Conservation (phyloP, 2,329 filamentous ascomycete genomes). For the Colletotrichum liaoningense region DNA sequence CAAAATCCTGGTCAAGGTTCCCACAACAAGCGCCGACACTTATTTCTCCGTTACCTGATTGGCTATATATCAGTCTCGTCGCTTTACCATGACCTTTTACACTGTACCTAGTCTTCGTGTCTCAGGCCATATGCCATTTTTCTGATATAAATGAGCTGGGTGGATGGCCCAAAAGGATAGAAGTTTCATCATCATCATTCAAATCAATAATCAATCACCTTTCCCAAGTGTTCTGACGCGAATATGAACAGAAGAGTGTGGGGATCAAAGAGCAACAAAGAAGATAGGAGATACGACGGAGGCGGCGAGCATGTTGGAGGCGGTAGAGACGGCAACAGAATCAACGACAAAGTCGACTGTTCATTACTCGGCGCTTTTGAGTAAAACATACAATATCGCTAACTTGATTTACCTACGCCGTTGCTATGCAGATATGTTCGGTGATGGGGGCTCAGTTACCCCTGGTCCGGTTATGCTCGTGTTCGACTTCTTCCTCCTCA, state of each 20-base stretch:
- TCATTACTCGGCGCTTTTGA: background rate
- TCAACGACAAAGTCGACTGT: background rate
- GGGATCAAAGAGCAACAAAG: background rate
- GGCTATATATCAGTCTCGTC: background rate
- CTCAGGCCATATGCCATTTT: too few relatives aligned
- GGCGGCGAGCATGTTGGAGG: background rate
- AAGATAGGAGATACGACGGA: background rate
- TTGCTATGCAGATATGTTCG: slow-evolving; percentile 39
- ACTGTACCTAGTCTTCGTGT: too few relatives aligned
- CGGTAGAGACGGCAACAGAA: background rate
- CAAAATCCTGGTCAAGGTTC: background rate
- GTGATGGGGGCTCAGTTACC: background rate
- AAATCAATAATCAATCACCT: background rate
- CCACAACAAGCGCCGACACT: slow-evolving; percentile 8
- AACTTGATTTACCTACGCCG: slow-evolving; percentile 37
- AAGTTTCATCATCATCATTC: too few relatives aligned
- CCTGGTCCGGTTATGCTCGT: slow-evolving; percentile 11
- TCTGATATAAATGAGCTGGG: too few relatives aligned
- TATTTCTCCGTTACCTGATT: slow-evolving; percentile 20
- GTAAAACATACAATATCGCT: background rate
- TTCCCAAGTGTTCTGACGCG: background rate
- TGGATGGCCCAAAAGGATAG: too few relatives aligned
- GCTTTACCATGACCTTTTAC: too few relatives aligned
- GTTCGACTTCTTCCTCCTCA: slow-evolving; percentile 43
- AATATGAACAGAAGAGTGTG: background rate